Evolutionary conservation across 345 rosid genomes (phyloP).

Genomic region (Camelina hispida): DNA sequence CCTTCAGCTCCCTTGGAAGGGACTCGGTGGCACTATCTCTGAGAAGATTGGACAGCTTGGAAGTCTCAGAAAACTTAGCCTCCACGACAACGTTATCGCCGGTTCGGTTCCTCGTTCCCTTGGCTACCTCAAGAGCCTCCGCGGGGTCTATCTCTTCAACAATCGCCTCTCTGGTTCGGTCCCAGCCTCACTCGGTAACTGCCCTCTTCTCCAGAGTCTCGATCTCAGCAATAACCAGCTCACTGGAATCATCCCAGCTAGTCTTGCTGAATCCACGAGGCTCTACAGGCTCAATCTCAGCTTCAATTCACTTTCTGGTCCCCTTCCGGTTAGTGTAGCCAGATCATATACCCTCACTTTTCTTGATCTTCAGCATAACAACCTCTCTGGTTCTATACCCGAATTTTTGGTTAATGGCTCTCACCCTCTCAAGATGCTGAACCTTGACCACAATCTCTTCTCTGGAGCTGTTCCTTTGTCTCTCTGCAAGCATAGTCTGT

Average conservation of each 20-base stretch:
- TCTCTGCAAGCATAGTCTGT: conserved; percentile 54
- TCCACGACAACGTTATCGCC: conserved; percentile 73
- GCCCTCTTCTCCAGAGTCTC: conserved; percentile 67
- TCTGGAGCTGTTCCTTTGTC: conserved; percentile 64
- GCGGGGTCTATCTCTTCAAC: conserved; percentile 90
- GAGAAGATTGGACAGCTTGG: conserved; percentile 87
- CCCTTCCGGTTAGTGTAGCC: conserved; percentile 58
- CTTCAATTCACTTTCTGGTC: conserved; percentile 65
- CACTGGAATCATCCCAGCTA: conserved; percentile 63
- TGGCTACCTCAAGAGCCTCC: conserved; percentile 71
- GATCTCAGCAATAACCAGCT: conserved; percentile 77
- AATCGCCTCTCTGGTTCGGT: conserved; percentile 81
- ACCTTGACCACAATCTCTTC: conserved; percentile 58
- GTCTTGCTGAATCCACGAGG: conserved; percentile 71
- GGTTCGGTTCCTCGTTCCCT: conserved; percentile 81
- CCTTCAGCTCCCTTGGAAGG: conserved; percentile 91
- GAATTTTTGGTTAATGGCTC: conserved; percentile 52
- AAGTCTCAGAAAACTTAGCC: conserved; percentile 70
- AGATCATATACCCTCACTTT: conserved; percentile 60
- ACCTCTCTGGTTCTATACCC: conserved; percentile 77
- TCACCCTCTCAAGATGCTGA: conserved; percentile 50
- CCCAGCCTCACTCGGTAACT: conserved; percentile 77
- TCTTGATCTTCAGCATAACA: conserved; percentile 74
- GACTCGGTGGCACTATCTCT: conserved; percentile 78
- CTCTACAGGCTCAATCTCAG: conserved; percentile 72